Conservation (phyloP, 75 land plant genomes). For the Azolla pinnata region DNA sequence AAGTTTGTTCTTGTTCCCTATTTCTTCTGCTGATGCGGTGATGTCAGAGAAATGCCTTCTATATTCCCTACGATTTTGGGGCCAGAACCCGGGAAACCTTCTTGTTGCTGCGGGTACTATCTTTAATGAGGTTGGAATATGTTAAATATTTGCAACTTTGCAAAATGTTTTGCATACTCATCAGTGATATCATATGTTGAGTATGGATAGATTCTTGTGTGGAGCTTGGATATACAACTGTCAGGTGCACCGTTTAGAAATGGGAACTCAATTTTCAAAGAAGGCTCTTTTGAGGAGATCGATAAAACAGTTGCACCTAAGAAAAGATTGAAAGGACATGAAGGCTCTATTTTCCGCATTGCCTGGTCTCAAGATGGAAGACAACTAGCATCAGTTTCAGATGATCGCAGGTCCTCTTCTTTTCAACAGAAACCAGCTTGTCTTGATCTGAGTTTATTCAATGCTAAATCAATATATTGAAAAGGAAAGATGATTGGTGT, state of each 20-base stretch:
- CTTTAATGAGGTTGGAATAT: conserved; percentile 78
- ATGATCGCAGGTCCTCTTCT: conserved; percentile 99
- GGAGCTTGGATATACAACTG: conserved; percentile 37
- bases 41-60: conserved; percentile 86
- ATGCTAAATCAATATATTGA: no score
- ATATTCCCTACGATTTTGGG: conserved; percentile 87
- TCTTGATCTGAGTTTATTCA: no score
- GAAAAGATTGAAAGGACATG: conserved; percentile 62
- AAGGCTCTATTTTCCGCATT: conserved; percentile 89
- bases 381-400: conserved; percentile 73
- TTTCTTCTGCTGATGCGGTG: no score
- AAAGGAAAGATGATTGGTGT: no score
- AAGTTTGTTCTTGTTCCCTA: no score
- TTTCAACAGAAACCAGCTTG: no score
- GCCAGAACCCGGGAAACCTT: conserved; percentile 38
- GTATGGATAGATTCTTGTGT: conserved; percentile 67
- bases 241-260: neutral
- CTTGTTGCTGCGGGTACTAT: conserved; percentile 90
- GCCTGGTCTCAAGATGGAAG: conserved; percentile 80
- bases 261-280: neutral
- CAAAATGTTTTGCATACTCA: no score
- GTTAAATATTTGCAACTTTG: no score
- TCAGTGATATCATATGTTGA: no score
- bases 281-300: neutral
- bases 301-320: conserved; percentile 14